phyloP scores from a whole-genome alignment of 2,329 filamentous ascomycete species.

The Fusarium floridanum region DNA sequence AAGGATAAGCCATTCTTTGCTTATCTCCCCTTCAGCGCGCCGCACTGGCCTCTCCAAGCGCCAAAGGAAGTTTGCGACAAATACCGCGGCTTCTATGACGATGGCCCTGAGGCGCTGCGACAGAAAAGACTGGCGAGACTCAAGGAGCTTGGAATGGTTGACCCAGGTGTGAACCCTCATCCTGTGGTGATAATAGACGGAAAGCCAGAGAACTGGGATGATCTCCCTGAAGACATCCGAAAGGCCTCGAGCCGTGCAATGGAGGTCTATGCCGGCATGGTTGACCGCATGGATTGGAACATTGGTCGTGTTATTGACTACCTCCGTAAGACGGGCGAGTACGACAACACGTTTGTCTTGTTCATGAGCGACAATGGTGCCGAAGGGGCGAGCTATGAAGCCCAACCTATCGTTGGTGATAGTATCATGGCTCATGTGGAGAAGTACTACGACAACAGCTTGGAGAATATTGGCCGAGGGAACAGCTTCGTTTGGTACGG shows the following conservation, averaged over 20 bases:
- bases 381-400: constrained; percentile 65
- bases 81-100: constrained; percentile 52
- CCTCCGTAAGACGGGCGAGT: constrained; percentile 66
- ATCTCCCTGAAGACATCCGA: constrained; percentile 46
- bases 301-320: constrained; percentile 71
- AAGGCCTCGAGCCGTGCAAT: constrained; percentile 55
- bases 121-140: not conserved
- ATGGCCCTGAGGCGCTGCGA: not conserved
- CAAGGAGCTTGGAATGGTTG: constrained; percentile 2
- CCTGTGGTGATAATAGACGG: not conserved
- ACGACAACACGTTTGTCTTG: constrained; percentile 73
- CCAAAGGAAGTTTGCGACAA: not conserved
- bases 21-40: constrained; percentile 51
- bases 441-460: constrained; percentile 59
- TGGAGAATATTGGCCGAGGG: constrained; percentile 68
- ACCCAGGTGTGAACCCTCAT: not conserved
- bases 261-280: constrained; percentile 75
- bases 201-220: not conserved
- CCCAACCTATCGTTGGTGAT: not conserved
- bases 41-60: constrained; percentile 11
- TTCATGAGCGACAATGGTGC: constrained; percentile 75
- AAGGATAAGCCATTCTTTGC: constrained; percentile 59
- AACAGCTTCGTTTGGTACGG: constrained; percentile 73
- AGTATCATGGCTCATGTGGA: constrained; percentile 9
- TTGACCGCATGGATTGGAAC: constrained; percentile 71